Evolutionary conservation across 1,284 basidiomycete genomes (phyloP), one percentile per base, ranked within the genome.

Genomic region (Termitomyces sp.): DNA sequence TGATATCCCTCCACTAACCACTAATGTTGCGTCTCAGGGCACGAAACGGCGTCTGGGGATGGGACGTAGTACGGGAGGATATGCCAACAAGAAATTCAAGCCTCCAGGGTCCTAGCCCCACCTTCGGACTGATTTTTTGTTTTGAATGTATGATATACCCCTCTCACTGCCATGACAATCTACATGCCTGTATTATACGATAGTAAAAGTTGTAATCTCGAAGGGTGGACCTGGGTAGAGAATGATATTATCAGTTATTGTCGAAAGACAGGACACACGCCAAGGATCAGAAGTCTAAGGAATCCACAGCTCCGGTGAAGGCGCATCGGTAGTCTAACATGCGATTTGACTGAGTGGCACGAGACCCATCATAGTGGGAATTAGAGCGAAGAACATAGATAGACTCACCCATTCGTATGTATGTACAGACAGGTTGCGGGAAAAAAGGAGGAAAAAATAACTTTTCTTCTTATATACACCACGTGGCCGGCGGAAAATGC

Each of bases 1-100:
- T 30, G 8, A 2, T 7, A 28, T 42, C 3, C 16, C 19, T n/a
- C 10, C 45, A 13, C 19, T 14, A 5, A 51, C 48, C 13, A 24
- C 5, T 37, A 8, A 44, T 30, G 21, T 14, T 18, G 38, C 43
- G 39, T 46, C 45, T 31, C 59, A 24, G 57, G 72, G 75, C 24
- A 65, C 65, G 14, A 84, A 84, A 60, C 71, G 81, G 54, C 71
- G 80, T 39, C 67, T 84, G 37, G 81, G 83, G 1, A 84, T 84
- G 81, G 80, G 81, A 14, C 70, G 77, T 57, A 64, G 66, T 5
- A 65, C 64, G 8, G 65, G 57, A n/a, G 78, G 78, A 8, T 85
- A 84, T 63, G 60, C 77, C 18, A 86, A 84, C 66, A 86, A 85
- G 67, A 84, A 80, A 66, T 84, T 84, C 72, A 84, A 82, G 64